phyloP scores from a whole-genome alignment of 2,329 filamentous ascomycete genomes.

The Orbilia brochopaga region DNA sequence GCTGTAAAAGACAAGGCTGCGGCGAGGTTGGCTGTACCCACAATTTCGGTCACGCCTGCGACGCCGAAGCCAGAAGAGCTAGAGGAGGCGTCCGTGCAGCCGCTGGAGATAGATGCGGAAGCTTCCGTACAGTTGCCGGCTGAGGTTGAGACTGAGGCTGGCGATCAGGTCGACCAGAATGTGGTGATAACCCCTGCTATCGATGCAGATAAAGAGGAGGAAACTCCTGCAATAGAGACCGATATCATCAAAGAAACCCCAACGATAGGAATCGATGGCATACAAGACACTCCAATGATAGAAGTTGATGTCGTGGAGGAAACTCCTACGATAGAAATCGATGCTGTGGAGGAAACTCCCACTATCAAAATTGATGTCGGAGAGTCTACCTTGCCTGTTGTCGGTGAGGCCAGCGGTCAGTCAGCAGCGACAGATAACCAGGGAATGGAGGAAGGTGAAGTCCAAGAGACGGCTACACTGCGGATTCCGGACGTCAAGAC shows the following conservation, averaged over 20 bases:
- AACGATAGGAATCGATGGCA: no score
- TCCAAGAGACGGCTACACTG: not conserved
- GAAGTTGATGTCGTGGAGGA: no score
- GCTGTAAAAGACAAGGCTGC: slow-evolving; percentile 3
- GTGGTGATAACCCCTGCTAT: no score
- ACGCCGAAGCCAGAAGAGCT: slow-evolving; percentile 13
- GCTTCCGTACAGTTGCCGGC: no score
- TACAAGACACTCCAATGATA: no score
- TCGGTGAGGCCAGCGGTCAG: not conserved
- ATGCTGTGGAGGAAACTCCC: not conserved
- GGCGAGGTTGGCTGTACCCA: slow-evolving; percentile 7
- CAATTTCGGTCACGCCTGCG: slow-evolving; percentile 36
- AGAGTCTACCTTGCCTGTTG: no score
- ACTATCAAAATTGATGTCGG: no score
- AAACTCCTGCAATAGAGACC: no score
- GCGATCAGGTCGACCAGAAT: no score
- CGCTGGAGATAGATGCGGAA: not conserved
- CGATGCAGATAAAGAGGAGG: no score
- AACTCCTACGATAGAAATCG: not conserved
- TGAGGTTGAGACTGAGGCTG: not conserved
- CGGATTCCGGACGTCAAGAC: slow-evolving; percentile 52
- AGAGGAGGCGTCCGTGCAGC: not conserved
- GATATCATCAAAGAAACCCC: no score
- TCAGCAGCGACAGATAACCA: not conserved
- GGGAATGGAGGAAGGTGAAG: not conserved